Evolutionary conservation across 2,329 filamentous ascomycete genomes (phyloP).

Genomic region (Epichloe coenophiala): DNA sequence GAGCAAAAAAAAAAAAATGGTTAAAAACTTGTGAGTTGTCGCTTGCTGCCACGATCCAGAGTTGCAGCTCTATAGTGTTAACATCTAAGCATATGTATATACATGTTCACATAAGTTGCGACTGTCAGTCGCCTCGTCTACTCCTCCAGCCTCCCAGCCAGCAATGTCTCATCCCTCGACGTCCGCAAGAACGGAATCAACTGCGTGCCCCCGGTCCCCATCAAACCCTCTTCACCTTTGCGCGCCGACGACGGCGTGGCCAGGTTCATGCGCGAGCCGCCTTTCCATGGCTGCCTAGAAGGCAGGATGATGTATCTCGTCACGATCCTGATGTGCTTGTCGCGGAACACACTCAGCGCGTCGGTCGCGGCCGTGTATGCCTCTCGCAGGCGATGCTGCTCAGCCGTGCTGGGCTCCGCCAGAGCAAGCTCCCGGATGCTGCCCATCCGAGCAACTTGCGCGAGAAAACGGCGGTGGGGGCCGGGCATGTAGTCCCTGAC

Average conservation of each 20-base stretch:
- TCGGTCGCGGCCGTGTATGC: slow-evolving; percentile 60
- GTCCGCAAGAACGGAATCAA: slow-evolving; percentile 84
- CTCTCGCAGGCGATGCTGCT: slow-evolving; percentile 27
- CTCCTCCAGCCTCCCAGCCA: slow-evolving; percentile 20
- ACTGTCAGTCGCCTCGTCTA: neutral
- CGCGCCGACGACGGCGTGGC: slow-evolving; percentile 27
- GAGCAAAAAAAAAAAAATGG: too few relatives aligned
- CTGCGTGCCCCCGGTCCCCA: slow-evolving; percentile 82
- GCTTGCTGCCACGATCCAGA: too few relatives aligned
- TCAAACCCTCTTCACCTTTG: slow-evolving; percentile 36
- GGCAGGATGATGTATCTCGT: slow-evolving; percentile 82
- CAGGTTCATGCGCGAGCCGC: slow-evolving; percentile 23
- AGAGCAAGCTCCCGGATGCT: slow-evolving; percentile 62
- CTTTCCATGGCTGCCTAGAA: slow-evolving; percentile 32
- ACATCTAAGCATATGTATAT: too few relatives aligned
- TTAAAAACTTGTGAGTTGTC: too few relatives aligned
- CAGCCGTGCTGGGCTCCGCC: slow-evolving; percentile 36
- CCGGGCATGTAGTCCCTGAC: slow-evolving; percentile 89
- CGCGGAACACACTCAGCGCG: slow-evolving; percentile 62
- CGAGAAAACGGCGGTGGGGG: slow-evolving; percentile 65
- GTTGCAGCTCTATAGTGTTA: too few relatives aligned
- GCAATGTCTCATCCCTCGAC: slow-evolving; percentile 69
- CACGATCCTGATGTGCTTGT: slow-evolving; percentile 82
- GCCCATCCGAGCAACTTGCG: slow-evolving; percentile 52
- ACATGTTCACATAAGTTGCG: too few relatives aligned